Percentiles rank a stretch among this genome's conserved stretches.
phyloP scores from a whole-genome alignment of 129 eudicot genomes.

The Tanacetum coccineum region DNA sequence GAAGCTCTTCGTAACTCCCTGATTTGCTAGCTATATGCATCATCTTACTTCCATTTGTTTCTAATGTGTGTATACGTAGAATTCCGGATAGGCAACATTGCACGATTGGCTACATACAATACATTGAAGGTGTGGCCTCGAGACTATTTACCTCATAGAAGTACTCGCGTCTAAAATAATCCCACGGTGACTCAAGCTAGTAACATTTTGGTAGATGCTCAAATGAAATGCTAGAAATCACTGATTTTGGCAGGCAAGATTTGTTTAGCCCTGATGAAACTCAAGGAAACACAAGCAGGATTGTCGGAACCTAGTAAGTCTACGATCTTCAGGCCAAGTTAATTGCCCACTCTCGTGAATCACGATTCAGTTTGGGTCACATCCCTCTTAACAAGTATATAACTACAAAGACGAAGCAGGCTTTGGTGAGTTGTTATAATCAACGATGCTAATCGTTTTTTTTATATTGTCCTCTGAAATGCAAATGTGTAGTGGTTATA shows the following conservation, averaged over 20 bases:
- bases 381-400: not conserved
- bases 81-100: not conserved
- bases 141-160: conserved; percentile 15
- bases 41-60: not conserved
- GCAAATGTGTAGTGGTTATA: conserved; percentile 11
- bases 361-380: not conserved
- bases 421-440: not conserved
- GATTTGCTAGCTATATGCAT: too few relatives aligned
- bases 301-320: conserved; percentile 42
- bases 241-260: too few relatives aligned
- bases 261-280: conserved; percentile 23
- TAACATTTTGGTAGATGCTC: too few relatives aligned
- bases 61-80: not conserved
- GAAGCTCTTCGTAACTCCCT: not conserved
- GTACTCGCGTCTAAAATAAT: too few relatives aligned
- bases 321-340: not conserved
- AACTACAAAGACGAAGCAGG: not conserved
- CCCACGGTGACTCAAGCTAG: too few relatives aligned
- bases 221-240: too few relatives aligned
- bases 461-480: too few relatives aligned
- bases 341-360: not conserved
- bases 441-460: not conserved
- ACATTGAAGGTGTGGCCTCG: conserved; percentile 24
- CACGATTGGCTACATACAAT: conserved; percentile 26
- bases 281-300: conserved; percentile 21